A percentile compares a stretch with the other conserved stretches of the same genome.
These are phyloP conservation scores for Scorias spongiosa DNA, from an alignment of 2,329 filamentous ascomycete genomes.

Conservation along the genomic window DNA sequence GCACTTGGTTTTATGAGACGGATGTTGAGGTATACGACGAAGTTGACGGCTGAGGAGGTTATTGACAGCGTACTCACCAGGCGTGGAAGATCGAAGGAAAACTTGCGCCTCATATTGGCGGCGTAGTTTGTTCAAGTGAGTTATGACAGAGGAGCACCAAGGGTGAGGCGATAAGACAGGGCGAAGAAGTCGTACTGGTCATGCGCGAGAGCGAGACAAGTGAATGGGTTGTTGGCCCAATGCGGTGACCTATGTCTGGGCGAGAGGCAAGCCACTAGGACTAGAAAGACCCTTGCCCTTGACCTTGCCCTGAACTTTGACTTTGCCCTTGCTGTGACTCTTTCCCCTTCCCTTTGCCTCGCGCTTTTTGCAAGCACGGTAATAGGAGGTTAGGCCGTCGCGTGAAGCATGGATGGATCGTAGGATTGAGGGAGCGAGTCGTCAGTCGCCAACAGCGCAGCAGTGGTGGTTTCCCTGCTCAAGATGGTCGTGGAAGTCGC, in stretches of 20 bases:
- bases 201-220: background rate
- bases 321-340: too few relatives aligned
- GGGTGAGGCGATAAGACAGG: background rate
- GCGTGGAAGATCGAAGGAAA: slow-evolving; percentile 28
- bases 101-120: slow-evolving; percentile 26
- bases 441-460: background rate
- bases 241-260: background rate
- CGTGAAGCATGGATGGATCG: too few relatives aligned
- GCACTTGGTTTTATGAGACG: too few relatives aligned
- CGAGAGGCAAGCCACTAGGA: background rate
- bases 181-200: background rate
- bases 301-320: too few relatives aligned
- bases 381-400: too few relatives aligned
- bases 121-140: background rate
- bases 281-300: too few relatives aligned
- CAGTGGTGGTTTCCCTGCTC: background rate
- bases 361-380: too few relatives aligned
- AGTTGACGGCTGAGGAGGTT: too few relatives aligned
- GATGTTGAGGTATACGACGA: too few relatives aligned
- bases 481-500: background rate
- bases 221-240: background rate
- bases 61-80: slow-evolving; percentile 18
- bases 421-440: too few relatives aligned
- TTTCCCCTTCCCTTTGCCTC: too few relatives aligned
- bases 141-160: background rate